Base-by-base conservation (phyloP, 2,329 filamentous ascomycete genomes). In the Aspergillus neoniger region DNA sequence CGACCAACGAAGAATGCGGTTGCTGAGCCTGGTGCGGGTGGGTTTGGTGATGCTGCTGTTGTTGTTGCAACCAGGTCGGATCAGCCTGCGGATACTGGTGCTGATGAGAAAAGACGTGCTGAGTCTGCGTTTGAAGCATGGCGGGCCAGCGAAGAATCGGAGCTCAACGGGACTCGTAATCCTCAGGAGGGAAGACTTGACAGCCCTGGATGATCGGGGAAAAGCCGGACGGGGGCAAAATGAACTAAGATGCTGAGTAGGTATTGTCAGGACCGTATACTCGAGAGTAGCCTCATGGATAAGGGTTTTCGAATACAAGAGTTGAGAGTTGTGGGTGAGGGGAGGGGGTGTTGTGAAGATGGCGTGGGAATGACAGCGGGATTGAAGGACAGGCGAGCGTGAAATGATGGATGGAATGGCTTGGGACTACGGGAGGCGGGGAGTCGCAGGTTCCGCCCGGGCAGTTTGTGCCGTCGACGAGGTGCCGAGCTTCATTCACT, bases 51-150 rank as follows among this genome's bases (percentile, higher is more conserved):
- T 75, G 73, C 32, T 72, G 71, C 25, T 70, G 69, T 28, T 66
- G 69, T 28, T 66, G 62, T 51, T 80, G 79, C 66, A 80, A 63
- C 70, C 77, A 79, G 60, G 72, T 77, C 48, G 76, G 76, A 67
- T 79, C 77, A 67, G 78, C 74, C 67, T 81, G 80, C 23, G 77
- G 78, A 60, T 81, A 82, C 69, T 82, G 82, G 68, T 83, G 81
- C 71, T 84, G 82, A 70, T 87, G 85, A 58, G 84, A 83, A 74
- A 86, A 87, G 73, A 86, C 79, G 80, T 87, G 85, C 75, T 86
- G 83, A 74, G 82, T 81, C 76, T 82, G 78, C 72, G 79, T 76
- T 77, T 78, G 76, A 60, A 79, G 75, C 77, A 79, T 79, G 71
- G 67, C 74, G 76, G 69, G 67, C 67, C 65, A 62, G 63, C 68